Evolutionary conservation across 1,284 basidiomycete genomes (phyloP).

Genomic region (Cryptococcus sp.): DNA sequence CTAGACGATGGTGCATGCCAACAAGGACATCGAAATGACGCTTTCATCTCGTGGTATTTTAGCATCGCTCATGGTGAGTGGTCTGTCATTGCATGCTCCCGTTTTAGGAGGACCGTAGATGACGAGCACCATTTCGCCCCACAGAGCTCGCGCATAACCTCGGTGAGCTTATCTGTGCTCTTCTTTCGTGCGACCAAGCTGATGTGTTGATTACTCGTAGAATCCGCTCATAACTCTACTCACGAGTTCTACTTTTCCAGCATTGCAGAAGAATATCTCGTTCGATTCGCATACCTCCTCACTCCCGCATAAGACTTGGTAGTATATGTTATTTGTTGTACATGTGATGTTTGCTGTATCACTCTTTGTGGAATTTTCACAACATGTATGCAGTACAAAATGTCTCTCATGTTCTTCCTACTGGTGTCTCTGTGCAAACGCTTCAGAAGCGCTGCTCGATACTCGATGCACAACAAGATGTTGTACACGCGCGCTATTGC

Average conservation of each 20-base stretch:
- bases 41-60: slow-evolving; percentile 85
- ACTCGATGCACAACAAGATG: background rate
- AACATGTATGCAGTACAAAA: background rate
- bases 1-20: slow-evolving; percentile 70
- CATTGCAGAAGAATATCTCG: slow-evolving; percentile 70
- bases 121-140: background rate
- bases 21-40: slow-evolving; percentile 62
- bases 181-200: slow-evolving; percentile 3
- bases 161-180: slow-evolving; percentile 16
- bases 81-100: background rate
- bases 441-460: background rate
- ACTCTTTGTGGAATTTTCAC: background rate
- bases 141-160: slow-evolving; percentile 47
- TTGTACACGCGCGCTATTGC: background rate
- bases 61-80: slow-evolving; percentile 74
- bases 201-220: slow-evolving; percentile 14
- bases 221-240: slow-evolving; percentile 54
- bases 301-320: slow-evolving; percentile 1
- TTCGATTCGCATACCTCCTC: slow-evolving; percentile 23
- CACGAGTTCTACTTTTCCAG: slow-evolving; percentile 94
- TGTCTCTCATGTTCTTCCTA: background rate
- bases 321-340: slow-evolving; percentile 4
- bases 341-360: no score
- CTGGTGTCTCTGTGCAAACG: background rate
- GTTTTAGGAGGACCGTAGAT: background rate